Conservation (phyloP, 2,329 filamentous ascomycete genomes). For the Pseudogymnoascus sp. region DNA sequence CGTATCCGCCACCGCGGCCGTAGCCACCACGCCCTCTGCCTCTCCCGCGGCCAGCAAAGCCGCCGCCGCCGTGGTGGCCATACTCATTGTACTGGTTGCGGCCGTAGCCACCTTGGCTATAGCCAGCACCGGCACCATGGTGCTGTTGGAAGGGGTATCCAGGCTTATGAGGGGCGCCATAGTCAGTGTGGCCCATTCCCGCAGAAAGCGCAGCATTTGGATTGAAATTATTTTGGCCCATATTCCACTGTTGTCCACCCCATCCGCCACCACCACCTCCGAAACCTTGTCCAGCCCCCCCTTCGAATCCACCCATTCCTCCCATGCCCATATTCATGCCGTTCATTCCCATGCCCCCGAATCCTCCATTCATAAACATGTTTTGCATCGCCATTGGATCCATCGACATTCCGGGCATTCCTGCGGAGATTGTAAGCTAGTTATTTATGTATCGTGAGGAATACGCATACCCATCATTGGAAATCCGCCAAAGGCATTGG, state of each 20-base stretch:
- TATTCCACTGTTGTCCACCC: constrained; percentile 74
- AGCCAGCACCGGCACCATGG: constrained; percentile 57
- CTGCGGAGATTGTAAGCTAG: constrained; percentile 33
- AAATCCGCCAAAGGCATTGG: constrained; percentile 48
- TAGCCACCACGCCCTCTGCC: constrained; percentile 30
- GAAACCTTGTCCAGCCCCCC: constrained; percentile 52
- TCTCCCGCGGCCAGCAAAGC: constrained; percentile 34
- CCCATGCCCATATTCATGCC: constrained; percentile 70
- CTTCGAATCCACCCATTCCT: constrained; percentile 55
- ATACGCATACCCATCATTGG: constrained; percentile 77
- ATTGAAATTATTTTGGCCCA: constrained; percentile 80
- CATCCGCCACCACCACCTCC: constrained; percentile 57
- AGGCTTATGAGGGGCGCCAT: constrained; percentile 64
- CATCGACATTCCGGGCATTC: constrained; percentile 79
- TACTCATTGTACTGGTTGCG: constrained; percentile 69
- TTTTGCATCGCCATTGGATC: constrained; percentile 68
- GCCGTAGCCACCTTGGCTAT: constrained; percentile 78
- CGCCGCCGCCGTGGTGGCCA: constrained; percentile 57
- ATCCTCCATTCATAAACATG: constrained; percentile 73
- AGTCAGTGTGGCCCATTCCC: constrained; percentile 74
- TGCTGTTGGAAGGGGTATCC: constrained; percentile 46
- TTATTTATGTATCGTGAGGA: constrained; percentile 7
- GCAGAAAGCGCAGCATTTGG: constrained; percentile 57
- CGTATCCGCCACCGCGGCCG: constrained; percentile 18
- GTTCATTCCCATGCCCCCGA: constrained; percentile 71